Evolutionary conservation across 306 rosid genomes (phyloP).

Genomic region (Prunus padus): DNA sequence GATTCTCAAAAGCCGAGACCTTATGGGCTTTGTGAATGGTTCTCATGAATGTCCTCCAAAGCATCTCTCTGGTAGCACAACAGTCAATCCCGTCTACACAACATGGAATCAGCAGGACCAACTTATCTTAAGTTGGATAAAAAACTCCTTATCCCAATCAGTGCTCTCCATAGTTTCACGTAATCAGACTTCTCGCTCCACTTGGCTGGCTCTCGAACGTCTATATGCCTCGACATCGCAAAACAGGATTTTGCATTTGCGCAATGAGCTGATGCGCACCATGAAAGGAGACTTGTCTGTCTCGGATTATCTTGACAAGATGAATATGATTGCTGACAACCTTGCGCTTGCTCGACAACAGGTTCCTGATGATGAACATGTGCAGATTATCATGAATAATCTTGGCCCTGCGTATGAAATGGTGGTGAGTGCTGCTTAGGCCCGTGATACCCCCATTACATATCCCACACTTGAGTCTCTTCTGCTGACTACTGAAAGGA

Average conservation of each 20-base stretch:
- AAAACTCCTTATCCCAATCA: accelerated
- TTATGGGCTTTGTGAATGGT: too few relatives aligned
- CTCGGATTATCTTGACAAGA: neutral
- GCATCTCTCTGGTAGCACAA: too few relatives aligned
- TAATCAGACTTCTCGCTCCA: neutral
- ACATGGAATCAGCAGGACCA: neutral
- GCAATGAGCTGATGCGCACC: too few relatives aligned
- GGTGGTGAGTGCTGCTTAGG: neutral
- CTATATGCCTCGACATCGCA: neutral
- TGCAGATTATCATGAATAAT: neutral
- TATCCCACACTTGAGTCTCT: neutral
- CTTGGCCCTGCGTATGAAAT: neutral
- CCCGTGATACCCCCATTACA: neutral
- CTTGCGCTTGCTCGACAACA: neutral
- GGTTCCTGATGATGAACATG: neutral
- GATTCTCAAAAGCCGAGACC: too few relatives aligned
- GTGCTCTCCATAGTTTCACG: neutral
- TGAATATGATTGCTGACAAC: neutral
- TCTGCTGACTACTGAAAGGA: accelerated
- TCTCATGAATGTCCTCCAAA: too few relatives aligned
- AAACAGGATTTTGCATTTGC: too few relatives aligned
- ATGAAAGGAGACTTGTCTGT: neutral
- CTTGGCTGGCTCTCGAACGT: neutral
- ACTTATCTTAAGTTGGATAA: neutral
- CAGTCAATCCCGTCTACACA: too few relatives aligned